A percentile compares a stretch with the other conserved stretches of the same genome.
phyloP scores from a whole-genome alignment of 768 basidiomycete genomes.

The Inosperma sp. region DNA sequence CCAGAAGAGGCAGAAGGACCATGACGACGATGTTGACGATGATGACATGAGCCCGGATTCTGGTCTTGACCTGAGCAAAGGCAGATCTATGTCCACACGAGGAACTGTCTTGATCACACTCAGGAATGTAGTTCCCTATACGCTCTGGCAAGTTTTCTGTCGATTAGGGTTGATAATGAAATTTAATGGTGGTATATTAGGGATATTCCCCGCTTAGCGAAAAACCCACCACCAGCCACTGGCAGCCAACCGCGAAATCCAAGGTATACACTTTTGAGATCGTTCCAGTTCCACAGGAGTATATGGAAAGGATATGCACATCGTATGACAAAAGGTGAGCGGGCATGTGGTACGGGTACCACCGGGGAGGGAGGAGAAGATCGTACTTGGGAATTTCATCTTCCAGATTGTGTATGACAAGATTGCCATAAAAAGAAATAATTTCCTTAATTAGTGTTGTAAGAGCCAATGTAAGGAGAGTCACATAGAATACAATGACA shows the following conservation, averaged over 20 bases:
- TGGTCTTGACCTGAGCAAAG: slow-evolving; percentile 10
- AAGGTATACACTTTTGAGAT: slow-evolving; percentile 64
- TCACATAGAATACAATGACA: no score
- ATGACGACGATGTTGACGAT: slow-evolving; percentile 43
- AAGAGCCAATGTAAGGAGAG: no score
- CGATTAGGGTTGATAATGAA: neutral
- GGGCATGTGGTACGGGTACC: slow-evolving; percentile 57
- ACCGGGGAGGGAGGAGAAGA: slow-evolving; percentile 75
- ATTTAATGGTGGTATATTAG: slow-evolving; percentile 32
- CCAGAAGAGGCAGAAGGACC: slow-evolving; percentile 42
- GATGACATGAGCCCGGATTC: slow-evolving; percentile 15
- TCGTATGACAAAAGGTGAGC: slow-evolving; percentile 89
- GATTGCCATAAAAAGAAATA: neutral
- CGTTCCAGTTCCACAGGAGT: slow-evolving; percentile 69
- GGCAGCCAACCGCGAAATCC: slow-evolving; percentile 54
- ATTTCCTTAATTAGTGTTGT: neutral
- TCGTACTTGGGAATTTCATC: slow-evolving; percentile 86
- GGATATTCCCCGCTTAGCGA: slow-evolving; percentile 73
- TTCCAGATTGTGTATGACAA: slow-evolving; percentile 23
- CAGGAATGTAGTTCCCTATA: slow-evolving; percentile 83
- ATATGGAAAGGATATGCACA: slow-evolving; percentile 87
- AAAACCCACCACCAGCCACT: slow-evolving; percentile 57
- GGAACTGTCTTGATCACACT: slow-evolving; percentile 86
- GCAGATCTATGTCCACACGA: slow-evolving; percentile 29
- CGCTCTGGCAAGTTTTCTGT: slow-evolving; percentile 57